Conservation (phyloP, 2,329 filamentous ascomycete species). For the Oidium heveae region DNA sequence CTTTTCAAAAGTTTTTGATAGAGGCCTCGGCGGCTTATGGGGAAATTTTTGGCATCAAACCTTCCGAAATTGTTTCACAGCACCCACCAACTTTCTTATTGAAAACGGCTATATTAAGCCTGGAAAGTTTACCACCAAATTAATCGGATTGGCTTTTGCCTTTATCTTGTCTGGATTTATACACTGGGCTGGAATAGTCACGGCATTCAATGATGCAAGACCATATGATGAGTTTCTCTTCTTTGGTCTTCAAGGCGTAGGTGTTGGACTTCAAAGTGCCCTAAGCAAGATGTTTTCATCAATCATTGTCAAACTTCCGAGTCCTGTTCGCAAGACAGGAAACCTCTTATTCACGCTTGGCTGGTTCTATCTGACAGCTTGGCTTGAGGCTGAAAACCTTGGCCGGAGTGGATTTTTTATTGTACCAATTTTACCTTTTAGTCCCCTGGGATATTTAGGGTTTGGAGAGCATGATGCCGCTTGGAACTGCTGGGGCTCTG, state of each 20-base stretch:
- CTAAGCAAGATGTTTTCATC: slow-evolving; percentile 14
- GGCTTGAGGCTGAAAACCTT: slow-evolving; percentile 49
- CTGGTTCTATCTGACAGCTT: slow-evolving; percentile 45
- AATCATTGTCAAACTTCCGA: slow-evolving; percentile 18
- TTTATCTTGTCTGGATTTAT: slow-evolving; percentile 43
- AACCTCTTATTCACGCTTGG: slow-evolving; percentile 36
- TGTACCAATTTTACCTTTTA: slow-evolving; percentile 55
- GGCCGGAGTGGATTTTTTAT: slow-evolving; percentile 50
- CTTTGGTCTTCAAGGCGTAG: slow-evolving; percentile 45
- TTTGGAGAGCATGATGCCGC: slow-evolving; percentile 32
- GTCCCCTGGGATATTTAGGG: slow-evolving; percentile 38
- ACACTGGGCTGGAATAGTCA: slow-evolving; percentile 45
- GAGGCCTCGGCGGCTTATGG: slow-evolving; percentile 63
- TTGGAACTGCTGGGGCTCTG: slow-evolving; percentile 40
- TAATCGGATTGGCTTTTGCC: slow-evolving; percentile 21
- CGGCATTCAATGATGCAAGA: slow-evolving; percentile 26
- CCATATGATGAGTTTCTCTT: slow-evolving; percentile 36
- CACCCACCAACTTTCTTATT: slow-evolving; percentile 26
- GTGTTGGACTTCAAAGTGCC: slow-evolving; percentile 32
- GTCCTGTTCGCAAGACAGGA: slow-evolving; percentile 20
- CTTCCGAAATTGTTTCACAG: slow-evolving; percentile 48
- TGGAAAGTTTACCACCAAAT: slow-evolving; percentile 13
- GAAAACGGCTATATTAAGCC: slow-evolving; percentile 17
- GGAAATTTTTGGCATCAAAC: slow-evolving; percentile 76
- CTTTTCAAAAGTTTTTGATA: slow-evolving; percentile 29